phyloP scores from a whole-genome alignment of 202 grass and related monocot genomes.

The Zizania palustris region DNA sequence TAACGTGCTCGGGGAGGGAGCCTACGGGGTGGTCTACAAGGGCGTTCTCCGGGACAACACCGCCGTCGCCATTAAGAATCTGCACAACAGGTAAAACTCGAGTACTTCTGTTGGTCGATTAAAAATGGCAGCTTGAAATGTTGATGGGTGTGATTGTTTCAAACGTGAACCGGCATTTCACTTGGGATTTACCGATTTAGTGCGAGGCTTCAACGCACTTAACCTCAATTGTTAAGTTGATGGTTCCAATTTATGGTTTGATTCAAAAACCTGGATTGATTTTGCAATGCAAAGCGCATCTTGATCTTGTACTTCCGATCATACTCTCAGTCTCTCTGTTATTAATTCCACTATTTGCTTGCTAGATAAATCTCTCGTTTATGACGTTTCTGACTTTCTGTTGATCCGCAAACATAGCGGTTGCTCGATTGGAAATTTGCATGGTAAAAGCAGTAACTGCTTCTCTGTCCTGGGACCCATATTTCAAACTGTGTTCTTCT shows the following conservation, averaged over 20 bases:
- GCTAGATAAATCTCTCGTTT: neutral
- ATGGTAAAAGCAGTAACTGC: slow-evolving; percentile 35
- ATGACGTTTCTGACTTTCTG: neutral
- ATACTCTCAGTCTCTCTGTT: neutral
- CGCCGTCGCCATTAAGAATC: slow-evolving; percentile 80
- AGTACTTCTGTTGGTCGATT: neutral
- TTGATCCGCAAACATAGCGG: slow-evolving; percentile 6
- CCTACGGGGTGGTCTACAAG: slow-evolving; percentile 81
- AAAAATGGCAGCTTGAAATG: neutral
- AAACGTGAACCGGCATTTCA: neutral
- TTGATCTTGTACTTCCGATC: neutral
- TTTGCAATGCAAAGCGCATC: neutral
- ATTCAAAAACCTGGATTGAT: neutral
- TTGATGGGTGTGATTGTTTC: neutral
- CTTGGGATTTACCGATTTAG: neutral
- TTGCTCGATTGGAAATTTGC: slow-evolving; percentile 32
- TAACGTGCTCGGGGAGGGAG: slow-evolving; percentile 81
- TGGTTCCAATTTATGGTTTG: neutral
- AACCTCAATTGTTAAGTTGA: too few species aligned
- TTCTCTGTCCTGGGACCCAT: neutral
- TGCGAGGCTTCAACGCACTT: neutral
- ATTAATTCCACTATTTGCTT: neutral
- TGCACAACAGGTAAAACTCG: slow-evolving; percentile 70
- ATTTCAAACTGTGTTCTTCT: neutral
- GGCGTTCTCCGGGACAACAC: slow-evolving; percentile 67